A percentile compares a stretch with the other conserved stretches of the same genome.
Evolutionary conservation across 805 yeast genomes (phyloP).

Genomic region (Cyberlindnera sargentensis): DNA sequence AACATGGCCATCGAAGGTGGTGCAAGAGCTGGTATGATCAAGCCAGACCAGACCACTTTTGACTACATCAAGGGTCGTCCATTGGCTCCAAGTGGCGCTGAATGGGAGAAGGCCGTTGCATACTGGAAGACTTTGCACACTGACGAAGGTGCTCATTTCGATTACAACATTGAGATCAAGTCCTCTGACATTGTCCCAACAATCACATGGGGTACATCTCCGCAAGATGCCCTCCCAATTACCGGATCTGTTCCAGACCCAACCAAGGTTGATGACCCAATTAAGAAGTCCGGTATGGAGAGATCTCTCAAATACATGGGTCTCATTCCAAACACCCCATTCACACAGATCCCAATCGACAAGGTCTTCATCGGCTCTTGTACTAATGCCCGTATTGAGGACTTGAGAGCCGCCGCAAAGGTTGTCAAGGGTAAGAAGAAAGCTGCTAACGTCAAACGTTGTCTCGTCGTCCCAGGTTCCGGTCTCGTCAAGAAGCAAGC

Average conservation of each 20-base stretch:
- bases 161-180: constrained; percentile 70
- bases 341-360: constrained; percentile 70
- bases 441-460: constrained; percentile 74
- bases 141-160: constrained; percentile 88
- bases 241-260: constrained; percentile 92
- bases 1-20: constrained; percentile 99
- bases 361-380: constrained; percentile 97
- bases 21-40: constrained; percentile 99
- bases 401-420: constrained; percentile 89
- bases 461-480: constrained; percentile 95
- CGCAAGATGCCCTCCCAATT: constrained; percentile 96
- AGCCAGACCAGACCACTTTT: constrained; percentile 86
- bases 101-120: constrained; percentile 89
- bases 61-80: constrained; percentile 91
- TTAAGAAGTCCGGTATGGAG: constrained; percentile 75
- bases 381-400: constrained; percentile 96
- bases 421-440: constrained; percentile 86
- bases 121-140: constrained; percentile 89
- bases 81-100: constrained; percentile 85
- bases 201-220: constrained; percentile 99
- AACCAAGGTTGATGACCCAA: constrained; percentile 58
- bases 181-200: constrained; percentile 90
- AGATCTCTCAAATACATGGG: constrained; percentile 94
- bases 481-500: constrained; percentile 93
- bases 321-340: constrained; percentile 71